Evolutionary conservation across 192 early-diverging fungal species (phyloP).

Genomic region (Oehlia diaphana): DNA sequence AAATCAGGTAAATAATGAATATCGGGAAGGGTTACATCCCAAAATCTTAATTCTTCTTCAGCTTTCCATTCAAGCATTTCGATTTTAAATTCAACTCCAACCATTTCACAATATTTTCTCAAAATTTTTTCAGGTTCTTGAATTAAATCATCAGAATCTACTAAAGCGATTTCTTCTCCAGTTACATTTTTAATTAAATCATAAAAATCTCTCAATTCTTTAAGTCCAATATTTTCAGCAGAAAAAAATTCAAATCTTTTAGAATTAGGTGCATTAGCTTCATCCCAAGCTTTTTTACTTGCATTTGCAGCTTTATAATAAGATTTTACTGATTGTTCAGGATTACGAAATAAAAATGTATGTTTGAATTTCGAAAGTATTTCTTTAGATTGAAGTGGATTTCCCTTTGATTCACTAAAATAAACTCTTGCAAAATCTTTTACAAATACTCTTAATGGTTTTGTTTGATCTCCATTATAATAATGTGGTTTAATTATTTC

Average conservation of each 20-base stretch:
- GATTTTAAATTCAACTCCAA: slow-evolving; percentile 2
- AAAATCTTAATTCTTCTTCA: background rate
- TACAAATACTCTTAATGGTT: slow-evolving; percentile 4
- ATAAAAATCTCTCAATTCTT: background rate
- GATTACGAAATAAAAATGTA: slow-evolving; percentile 10
- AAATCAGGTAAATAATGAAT: too few relatives aligned
- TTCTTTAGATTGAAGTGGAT: background rate
- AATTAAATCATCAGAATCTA: slow-evolving; percentile 11
- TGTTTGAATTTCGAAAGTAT: slow-evolving; percentile 4
- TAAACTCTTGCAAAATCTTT: slow-evolving; percentile 6
- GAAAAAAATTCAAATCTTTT: background rate
- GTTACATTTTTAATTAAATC: slow-evolving; percentile 6
- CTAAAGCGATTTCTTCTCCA: background rate
- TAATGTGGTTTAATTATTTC: background rate
- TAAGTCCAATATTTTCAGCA: background rate
- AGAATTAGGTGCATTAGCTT: background rate
- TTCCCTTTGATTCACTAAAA: background rate
- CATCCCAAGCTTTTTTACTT: background rate
- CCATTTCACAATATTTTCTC: slow-evolving; percentile 13
- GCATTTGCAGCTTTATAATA: slow-evolving; percentile 7
- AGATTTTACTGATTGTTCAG: slow-evolving; percentile 13
- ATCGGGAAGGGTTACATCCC: too few relatives aligned
- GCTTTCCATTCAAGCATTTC: background rate
- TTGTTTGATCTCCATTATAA: background rate
- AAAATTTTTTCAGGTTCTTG: background rate